Evolutionary conservation across 495 filamentous ascomycete species (phyloP).

Genomic region (Tuber indicum): DNA sequence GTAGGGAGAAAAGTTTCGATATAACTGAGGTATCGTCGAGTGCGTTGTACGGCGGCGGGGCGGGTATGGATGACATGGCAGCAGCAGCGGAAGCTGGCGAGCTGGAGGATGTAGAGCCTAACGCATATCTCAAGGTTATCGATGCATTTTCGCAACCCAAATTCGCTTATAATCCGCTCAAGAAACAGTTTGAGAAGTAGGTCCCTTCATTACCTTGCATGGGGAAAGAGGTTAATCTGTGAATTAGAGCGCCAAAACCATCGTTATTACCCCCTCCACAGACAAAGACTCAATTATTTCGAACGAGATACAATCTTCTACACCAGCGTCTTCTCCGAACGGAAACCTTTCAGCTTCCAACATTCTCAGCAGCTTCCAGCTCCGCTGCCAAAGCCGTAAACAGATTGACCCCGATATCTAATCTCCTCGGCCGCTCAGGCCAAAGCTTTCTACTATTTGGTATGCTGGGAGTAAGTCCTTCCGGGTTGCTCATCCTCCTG

Average conservation of each 20-base stretch:
- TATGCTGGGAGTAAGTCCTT: constrained; percentile 70
- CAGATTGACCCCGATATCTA: constrained; percentile 87
- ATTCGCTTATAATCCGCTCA: constrained; percentile 71
- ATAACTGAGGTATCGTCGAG: constrained; percentile 36
- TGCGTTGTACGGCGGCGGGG: constrained; percentile 20
- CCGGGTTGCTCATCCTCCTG: constrained; percentile 71
- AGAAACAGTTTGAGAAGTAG: constrained; percentile 83
- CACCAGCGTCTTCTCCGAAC: constrained; percentile 87
- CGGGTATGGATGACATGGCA: constrained; percentile 53
- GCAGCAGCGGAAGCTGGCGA: constrained; percentile 57
- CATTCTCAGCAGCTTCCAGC: constrained; percentile 54
- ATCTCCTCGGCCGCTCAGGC: constrained; percentile 82
- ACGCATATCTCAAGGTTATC: constrained; percentile 37
- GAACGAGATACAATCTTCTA: constrained; percentile 80
- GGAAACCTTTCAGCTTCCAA: constrained; percentile 80
- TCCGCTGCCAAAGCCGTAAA: constrained; percentile 60
- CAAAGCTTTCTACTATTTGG: constrained; percentile 82
- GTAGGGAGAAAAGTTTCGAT: constrained; percentile 56
- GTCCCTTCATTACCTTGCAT: constrained; percentile 18
- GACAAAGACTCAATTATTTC: constrained; percentile 76
- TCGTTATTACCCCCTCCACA: constrained; percentile 71
- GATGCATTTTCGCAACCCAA: constrained; percentile 62
- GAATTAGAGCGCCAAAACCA: constrained; percentile 57
- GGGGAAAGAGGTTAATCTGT: constrained; percentile 14
- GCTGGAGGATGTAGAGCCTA: constrained; percentile 34